phyloP scores from a whole-genome alignment of 768 basidiomycete genomes.

The Xanthoconium stramineum region DNA sequence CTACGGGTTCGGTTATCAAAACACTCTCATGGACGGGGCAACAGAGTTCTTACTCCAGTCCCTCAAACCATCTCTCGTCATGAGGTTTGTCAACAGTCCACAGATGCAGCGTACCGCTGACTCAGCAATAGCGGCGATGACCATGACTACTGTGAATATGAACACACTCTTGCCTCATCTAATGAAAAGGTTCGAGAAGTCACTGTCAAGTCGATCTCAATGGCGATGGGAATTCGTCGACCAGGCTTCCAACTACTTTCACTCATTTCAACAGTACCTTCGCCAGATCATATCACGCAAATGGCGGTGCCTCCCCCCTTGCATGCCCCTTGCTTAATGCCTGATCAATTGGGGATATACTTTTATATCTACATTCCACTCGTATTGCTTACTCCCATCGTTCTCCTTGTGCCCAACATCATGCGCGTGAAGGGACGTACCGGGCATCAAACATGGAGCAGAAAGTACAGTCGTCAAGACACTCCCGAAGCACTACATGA shows the following conservation, averaged over 20 bases:
- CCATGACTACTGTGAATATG: slow-evolving; percentile 90
- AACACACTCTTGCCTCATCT: slow-evolving; percentile 38
- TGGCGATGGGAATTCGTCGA: slow-evolving; percentile 78
- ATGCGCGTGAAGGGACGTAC: slow-evolving; percentile 9
- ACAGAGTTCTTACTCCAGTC: slow-evolving; percentile 63
- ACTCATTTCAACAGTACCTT: slow-evolving; percentile 43
- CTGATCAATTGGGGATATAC: slow-evolving; percentile 82
- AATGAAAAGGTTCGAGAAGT: slow-evolving; percentile 56
- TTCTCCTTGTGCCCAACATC: slow-evolving; percentile 35
- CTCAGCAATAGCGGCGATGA: slow-evolving; percentile 72
- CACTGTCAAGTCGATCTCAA: slow-evolving; percentile 86
- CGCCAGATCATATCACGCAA: slow-evolving; percentile 32
- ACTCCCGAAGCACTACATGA: slow-evolving; percentile 10
- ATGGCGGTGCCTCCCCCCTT: slow-evolving; percentile 31
- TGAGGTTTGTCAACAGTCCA: slow-evolving; percentile 51
- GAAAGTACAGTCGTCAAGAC: slow-evolving; percentile 7
- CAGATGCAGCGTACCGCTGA: slow-evolving; percentile 1
- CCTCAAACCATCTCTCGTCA: slow-evolving; percentile 64
- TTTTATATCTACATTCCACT: slow-evolving; percentile 68
- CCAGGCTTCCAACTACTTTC: slow-evolving; percentile 93
- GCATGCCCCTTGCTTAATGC: slow-evolving; percentile 73
- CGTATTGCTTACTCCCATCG: slow-evolving; percentile 52
- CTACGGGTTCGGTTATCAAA: slow-evolving; percentile 79
- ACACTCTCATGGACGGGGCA: slow-evolving; percentile 66
- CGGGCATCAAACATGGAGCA: slow-evolving; percentile 5